Evolutionary conservation across 202 grass and related monocot species (phyloP), one percentile per base, ranked within the genome.

Genomic region (Saccharum hybrid): DNA sequence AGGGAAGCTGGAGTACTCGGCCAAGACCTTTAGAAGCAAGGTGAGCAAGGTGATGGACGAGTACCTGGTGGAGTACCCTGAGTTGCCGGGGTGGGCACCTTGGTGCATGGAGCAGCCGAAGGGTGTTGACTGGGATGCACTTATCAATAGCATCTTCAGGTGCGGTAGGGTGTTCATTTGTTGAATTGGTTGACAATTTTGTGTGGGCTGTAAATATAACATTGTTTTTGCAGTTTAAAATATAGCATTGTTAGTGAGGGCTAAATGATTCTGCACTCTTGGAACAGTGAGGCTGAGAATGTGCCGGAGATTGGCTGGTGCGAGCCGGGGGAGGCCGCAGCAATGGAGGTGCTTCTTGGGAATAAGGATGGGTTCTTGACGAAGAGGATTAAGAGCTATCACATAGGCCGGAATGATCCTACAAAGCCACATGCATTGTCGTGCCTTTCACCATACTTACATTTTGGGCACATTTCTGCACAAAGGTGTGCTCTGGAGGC

Each of bases 381-480:
- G 0, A 94, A 85, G 85, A 97, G 87, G 84, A 85, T 97, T 69
- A 97, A 93, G 87, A 84, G 38, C 69, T 97, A 97, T 63, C 81
- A 88, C 9, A 87, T 51, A 4, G 82, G 90, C 64, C 81, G 95
- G 2, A 97, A 97, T 43, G 87, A 94, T 88, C 95, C 95, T 59
- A 79, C 82, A 49, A 97, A 97, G 80, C 86, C 95, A 60, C 84
- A 0, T 30, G 88, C 86, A 37, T 67, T 90, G 61, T 97, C 95
- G 0, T 78, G 84, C 38, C 92, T 97, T 28, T 97, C 95, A 0
- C 92, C 95, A 9, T 97, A 97, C 83, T 79, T 97, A 60, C 95
- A 97, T 78, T 97, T 97, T 84, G 95, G 95, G 69, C 92, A 97
- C 37, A 92, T 97, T 78, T 94, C 92, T 21, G 92, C 92, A 40